These are phyloP conservation scores for Parasitella parasitica DNA, from an alignment of 371 early-diverging fungal species.

Conservation along the genomic window DNA sequence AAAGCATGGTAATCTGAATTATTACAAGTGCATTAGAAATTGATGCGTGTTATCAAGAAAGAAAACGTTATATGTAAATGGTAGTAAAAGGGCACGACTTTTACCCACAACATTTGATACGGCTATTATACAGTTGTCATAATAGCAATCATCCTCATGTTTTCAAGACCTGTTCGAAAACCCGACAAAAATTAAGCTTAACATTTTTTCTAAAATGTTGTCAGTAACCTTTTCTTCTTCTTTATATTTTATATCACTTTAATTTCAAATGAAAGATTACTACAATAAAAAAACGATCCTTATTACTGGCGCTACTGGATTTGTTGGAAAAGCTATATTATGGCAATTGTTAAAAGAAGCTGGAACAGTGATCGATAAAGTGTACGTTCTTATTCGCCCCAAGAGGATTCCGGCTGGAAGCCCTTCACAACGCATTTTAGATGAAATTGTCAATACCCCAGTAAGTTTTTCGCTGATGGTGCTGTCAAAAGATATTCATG, in stretches of 20 bases:
- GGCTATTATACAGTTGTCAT: neutral
- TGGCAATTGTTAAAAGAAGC: conserved; percentile 36
- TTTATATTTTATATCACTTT: neutral
- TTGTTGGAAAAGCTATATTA: conserved; percentile 56
- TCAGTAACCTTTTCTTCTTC: neutral
- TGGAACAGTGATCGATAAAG: conserved; percentile 21
- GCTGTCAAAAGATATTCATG: neutral
- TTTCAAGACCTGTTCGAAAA: neutral
- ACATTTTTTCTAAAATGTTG: neutral
- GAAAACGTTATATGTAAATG: too few species aligned
- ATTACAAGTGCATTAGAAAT: too few species aligned
- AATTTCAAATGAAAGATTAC: conserved; percentile 11
- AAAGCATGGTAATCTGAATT: too few species aligned
- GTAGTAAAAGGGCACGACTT: too few species aligned
- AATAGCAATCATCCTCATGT: neutral
- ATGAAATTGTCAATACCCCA: conserved; percentile 24
- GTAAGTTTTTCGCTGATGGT: conserved; percentile 6
- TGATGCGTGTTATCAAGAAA: too few species aligned
- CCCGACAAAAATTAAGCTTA: neutral
- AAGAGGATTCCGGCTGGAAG: conserved; percentile 25
- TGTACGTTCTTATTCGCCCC: conserved; percentile 30
- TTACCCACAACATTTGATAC: neutral
- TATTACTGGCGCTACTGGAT: conserved; percentile 56
- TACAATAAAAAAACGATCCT: conserved; percentile 34
- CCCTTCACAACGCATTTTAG: conserved; percentile 27